These are phyloP conservation scores for Chenopodium suecicum DNA, from an alignment of 148 eudicot species.

Conservation along the genomic window DNA sequence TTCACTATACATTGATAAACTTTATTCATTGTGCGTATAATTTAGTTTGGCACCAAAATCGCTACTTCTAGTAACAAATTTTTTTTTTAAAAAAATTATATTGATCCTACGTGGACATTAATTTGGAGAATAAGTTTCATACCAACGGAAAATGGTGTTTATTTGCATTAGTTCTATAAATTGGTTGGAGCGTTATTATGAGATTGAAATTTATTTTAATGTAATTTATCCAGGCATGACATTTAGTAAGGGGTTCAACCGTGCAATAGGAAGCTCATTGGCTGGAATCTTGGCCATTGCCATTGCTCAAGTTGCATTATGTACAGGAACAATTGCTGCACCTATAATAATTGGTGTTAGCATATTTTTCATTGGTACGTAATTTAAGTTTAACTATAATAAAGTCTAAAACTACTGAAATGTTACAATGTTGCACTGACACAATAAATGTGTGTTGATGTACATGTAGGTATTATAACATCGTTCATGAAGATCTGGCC, in stretches of 20 bases:
- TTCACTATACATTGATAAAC: neutral
- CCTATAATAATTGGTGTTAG: slow-evolving; percentile 53
- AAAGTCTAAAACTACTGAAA: no score
- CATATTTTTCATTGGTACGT: slow-evolving; percentile 53
- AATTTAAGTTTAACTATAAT: neutral
- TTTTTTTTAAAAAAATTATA: no score
- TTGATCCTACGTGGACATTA: no score
- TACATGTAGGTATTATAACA: slow-evolving; percentile 49
- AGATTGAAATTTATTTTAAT: no score
- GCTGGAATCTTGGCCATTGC: slow-evolving; percentile 56
- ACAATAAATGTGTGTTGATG: neutral
- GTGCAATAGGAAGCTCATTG: slow-evolving; percentile 60
- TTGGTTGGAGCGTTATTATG: no score
- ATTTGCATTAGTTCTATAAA: no score
- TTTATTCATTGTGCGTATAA: no score
- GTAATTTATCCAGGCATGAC: slow-evolving; percentile 39
- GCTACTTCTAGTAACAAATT: no score
- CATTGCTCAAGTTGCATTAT: slow-evolving; percentile 38
- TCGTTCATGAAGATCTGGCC: slow-evolving; percentile 69
- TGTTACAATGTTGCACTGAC: no score
- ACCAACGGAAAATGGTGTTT: no score
- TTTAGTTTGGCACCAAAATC: no score
- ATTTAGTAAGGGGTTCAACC: slow-evolving; percentile 58
- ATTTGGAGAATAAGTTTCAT: no score
- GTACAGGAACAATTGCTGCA: slow-evolving; percentile 32